phyloP scores from a whole-genome alignment of 306 rosid genomes.

The Vigna mungo region DNA sequence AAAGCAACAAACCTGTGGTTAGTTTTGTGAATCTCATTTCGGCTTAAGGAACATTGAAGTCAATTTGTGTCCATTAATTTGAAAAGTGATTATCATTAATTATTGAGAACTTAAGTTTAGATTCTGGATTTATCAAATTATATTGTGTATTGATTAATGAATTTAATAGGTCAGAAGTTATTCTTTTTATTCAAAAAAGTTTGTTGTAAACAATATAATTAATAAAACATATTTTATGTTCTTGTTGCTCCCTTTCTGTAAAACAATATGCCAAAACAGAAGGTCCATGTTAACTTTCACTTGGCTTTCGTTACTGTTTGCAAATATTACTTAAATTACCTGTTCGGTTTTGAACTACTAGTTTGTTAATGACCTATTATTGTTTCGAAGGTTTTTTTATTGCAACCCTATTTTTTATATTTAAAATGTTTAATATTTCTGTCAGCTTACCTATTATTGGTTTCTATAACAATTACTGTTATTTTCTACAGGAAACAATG shows the following conservation, averaged over 20 bases:
- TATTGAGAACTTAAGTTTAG: slow-evolving; percentile 3
- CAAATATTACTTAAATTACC: slow-evolving; percentile 33
- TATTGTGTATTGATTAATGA: not conserved
- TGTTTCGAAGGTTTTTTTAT: slow-evolving; percentile 19
- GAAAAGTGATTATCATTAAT: slow-evolving; percentile 3
- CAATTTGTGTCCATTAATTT: slow-evolving; percentile 18
- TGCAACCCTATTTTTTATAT: slow-evolving; percentile 1
- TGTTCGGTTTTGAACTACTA: slow-evolving; percentile 14
- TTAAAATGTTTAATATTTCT: slow-evolving; percentile 8
- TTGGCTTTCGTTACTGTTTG: not conserved
- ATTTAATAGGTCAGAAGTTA: slow-evolving; percentile 9
- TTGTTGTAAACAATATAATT: slow-evolving; percentile 16
- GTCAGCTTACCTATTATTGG: slow-evolving; percentile 27
- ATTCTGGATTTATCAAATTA: slow-evolving; percentile 21
- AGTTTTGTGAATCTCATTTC: slow-evolving; percentile 5
- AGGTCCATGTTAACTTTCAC: slow-evolving; percentile 34
- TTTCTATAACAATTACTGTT: slow-evolving; percentile 28
- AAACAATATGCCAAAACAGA: slow-evolving; percentile 22
- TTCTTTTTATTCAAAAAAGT: slow-evolving; percentile 17
- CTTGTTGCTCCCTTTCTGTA: not conserved
- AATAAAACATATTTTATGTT: slow-evolving; percentile 9
- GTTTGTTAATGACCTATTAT: not conserved
- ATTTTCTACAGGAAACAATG: slow-evolving; percentile 81
- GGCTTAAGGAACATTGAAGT: slow-evolving; percentile 12
- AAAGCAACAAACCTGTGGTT: slow-evolving; percentile 12